phyloP scores from a whole-genome alignment of 495 filamentous ascomycete species.

The Xylaria cubensis region DNA sequence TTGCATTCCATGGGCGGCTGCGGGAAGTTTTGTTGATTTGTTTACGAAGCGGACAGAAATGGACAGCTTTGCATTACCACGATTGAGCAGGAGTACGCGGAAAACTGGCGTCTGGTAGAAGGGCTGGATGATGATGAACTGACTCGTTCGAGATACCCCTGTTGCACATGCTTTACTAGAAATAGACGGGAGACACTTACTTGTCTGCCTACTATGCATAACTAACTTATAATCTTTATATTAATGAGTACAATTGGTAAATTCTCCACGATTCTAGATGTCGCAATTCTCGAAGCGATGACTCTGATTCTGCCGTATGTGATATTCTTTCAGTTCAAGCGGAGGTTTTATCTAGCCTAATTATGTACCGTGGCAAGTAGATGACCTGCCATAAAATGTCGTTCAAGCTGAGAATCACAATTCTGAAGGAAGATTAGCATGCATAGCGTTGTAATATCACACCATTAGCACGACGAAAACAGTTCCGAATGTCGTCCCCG shows the following conservation, averaged over 20 bases:
- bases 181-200: constrained; percentile 8
- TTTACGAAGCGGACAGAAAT: constrained; percentile 20
- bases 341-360: background rate
- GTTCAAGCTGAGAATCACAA: background rate
- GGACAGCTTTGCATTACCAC: constrained; percentile 24
- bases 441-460: background rate
- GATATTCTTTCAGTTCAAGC: background rate
- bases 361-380: background rate
- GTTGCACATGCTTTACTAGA: constrained; percentile 21
- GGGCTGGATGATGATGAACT: constrained; percentile 25
- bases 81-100: constrained; percentile 25
- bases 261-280: background rate
- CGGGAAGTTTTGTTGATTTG: constrained; percentile 23
- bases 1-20: constrained; percentile 22
- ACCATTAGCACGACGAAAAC: background rate
- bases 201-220: background rate
- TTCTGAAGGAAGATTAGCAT: background rate
- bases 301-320: background rate
- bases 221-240: background rate
- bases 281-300: background rate
- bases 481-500: background rate
- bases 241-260: background rate
- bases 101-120: constrained; percentile 28
- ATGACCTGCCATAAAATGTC: background rate
- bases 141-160: constrained; percentile 30